Evolutionary conservation across 1,284 basidiomycete genomes (phyloP), one percentile per base, ranked within the genome.

Genomic region (Tranzscheliella williamsii): DNA sequence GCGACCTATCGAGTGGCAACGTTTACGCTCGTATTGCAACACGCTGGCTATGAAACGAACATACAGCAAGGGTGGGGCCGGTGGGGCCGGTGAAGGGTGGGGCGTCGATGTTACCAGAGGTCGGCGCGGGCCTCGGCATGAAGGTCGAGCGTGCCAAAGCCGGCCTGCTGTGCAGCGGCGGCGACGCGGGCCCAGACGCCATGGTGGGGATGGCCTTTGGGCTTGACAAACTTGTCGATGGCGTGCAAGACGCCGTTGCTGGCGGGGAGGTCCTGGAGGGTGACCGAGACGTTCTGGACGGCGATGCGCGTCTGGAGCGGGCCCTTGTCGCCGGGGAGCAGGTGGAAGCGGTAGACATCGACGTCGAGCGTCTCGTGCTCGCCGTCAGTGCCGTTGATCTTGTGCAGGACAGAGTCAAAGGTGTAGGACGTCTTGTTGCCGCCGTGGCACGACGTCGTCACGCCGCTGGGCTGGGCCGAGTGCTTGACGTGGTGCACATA

Each of bases 241-340:
- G 84, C 77, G 71, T 88, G 86, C 18, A 84, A 75, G 18, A 82
- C 87, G 16, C 86, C 87, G 63, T 88, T 88, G 26, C 83, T 74
- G 6, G 82, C 81, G 0, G 83, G 81, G 16, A 85, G 74, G 67
- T 89, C 87, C 39, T 82, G 78, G 7, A 81, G 62, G 16, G 74
- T 66, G 24, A 84, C 83, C 3, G 68, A 63, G 17, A 80, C 79
- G 20, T 82, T 83, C 49, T 87, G 84, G 42, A 85, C 85, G 55
- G 78, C 80, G 53, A 86, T 70, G 35, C 66, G 79, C 67, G 38
- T 83, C 84, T 71, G 81, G 65, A 74, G 80, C 75, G 53, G 79
- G 4, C 79, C 79, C 54, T 73, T 63, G 34, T 41, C 27, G 13
- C 66, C 60, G 12, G 69, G 69, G 2, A 71, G 38, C 27, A 67